A percentile compares a stretch with the other conserved stretches of the same genome.
Evolutionary conservation across 805 yeast species (phyloP).

Genomic region (Metschnikowia cerradonensis): DNA sequence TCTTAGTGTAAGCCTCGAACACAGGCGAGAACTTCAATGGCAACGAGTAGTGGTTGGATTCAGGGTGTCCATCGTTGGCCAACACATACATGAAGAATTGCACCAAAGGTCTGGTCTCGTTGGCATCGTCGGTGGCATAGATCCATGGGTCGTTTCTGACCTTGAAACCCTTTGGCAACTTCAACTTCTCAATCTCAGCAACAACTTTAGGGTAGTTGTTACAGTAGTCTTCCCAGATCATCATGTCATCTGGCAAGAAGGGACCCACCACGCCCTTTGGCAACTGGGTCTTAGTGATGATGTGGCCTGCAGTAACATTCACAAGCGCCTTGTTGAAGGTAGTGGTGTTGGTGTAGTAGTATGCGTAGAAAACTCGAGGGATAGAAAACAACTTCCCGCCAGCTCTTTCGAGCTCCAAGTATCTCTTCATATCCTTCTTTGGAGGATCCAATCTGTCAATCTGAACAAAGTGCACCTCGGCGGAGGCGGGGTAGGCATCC

Average conservation of each 20-base stretch:
- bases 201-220: constrained; percentile 51
- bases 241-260: constrained; percentile 60
- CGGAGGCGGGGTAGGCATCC: constrained; percentile 49
- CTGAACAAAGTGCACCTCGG: constrained; percentile 59
- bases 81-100: constrained; percentile 74
- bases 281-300: constrained; percentile 52
- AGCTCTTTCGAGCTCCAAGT: constrained; percentile 59
- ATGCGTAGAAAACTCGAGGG: constrained; percentile 64
- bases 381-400: constrained; percentile 50
- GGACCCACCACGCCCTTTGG: constrained; percentile 71
- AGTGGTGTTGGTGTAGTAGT: constrained; percentile 55
- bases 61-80: constrained; percentile 58
- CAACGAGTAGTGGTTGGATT: constrained; percentile 70
- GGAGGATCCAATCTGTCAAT: constrained; percentile 76
- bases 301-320: constrained; percentile 58
- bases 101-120: constrained; percentile 57
- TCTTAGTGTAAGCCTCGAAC: constrained; percentile 55
- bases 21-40: constrained; percentile 75
- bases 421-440: constrained; percentile 63
- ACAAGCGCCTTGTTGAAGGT: constrained; percentile 68
- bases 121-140: constrained; percentile 71
- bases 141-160: constrained; percentile 80
- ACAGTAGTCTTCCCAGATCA: constrained; percentile 49
- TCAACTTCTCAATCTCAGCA: constrained; percentile 65
- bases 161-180: constrained; percentile 51